A percentile compares a stretch with the other conserved stretches of the same genome.
Evolutionary conservation across 164 flowering plant species (phyloP).

Genomic region (Nelumbo lutea): DNA sequence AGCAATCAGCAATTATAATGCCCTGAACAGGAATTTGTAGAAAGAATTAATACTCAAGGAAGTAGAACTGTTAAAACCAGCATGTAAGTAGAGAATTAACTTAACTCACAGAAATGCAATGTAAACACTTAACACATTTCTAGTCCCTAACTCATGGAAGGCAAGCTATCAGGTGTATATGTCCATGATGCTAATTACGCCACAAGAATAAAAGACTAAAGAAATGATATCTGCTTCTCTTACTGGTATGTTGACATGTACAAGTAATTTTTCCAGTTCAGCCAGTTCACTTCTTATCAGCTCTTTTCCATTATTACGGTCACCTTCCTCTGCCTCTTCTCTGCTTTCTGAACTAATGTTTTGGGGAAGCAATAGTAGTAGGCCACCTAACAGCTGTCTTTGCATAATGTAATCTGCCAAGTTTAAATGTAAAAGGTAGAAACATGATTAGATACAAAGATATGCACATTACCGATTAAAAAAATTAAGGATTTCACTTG

Average conservation of each 20-base stretch:
- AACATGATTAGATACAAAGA: background rate
- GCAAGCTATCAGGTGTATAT: background rate
- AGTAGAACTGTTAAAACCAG: background rate
- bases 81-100: background rate
- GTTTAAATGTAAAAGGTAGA: constrained; percentile 2
- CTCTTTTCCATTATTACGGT: constrained; percentile 17
- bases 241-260: constrained; percentile 72
- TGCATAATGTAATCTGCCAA: constrained; percentile 52
- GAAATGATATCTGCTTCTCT: constrained; percentile 27
- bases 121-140: background rate
- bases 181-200: background rate
- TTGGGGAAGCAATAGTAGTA: constrained; percentile 74
- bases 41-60: background rate
- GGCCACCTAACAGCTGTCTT: constrained; percentile 66
- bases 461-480: background rate
- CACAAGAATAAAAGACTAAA: background rate
- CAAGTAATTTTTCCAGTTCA: constrained; percentile 68
- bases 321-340: constrained; percentile 22
- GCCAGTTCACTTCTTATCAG: constrained; percentile 28
- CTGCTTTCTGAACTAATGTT: constrained; percentile 33
- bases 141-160: background rate
- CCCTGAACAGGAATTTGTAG: background rate
- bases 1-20: background rate
- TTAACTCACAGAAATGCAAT: background rate
- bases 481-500: no score